Conservation (phyloP, 352 stramenopile genomes). For the Pythium periplocum region DNA sequence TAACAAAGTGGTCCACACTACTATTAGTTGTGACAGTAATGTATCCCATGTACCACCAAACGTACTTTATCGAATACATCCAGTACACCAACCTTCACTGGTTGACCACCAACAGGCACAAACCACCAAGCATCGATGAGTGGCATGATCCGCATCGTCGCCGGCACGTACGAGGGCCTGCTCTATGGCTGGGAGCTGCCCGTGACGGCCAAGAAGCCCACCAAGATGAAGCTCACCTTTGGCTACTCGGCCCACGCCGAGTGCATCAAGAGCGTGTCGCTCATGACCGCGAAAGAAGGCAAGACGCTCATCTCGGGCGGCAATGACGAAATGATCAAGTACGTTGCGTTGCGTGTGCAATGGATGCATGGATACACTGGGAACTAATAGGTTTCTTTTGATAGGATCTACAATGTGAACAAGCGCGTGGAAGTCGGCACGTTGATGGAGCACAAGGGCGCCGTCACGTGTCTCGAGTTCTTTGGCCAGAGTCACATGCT, state of each 20-base stretch:
- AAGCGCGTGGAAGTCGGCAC: slow-evolving; percentile 84
- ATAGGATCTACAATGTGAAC: slow-evolving; percentile 85
- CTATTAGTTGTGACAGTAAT: no score
- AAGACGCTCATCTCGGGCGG: slow-evolving; percentile 78
- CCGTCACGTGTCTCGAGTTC: slow-evolving; percentile 84
- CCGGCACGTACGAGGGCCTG: slow-evolving; percentile 82
- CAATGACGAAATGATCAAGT: slow-evolving; percentile 89
- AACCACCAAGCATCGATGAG: background rate
- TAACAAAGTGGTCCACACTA: no score
- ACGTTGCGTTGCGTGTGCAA: background rate
- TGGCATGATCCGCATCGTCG: slow-evolving; percentile 72
- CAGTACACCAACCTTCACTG: slow-evolving; percentile 12
- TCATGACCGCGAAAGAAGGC: slow-evolving; percentile 74
- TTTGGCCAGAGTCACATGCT: slow-evolving; percentile 84
- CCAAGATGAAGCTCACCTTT: slow-evolving; percentile 82
- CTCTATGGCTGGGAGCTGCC: slow-evolving; percentile 80
- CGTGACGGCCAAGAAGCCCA: slow-evolving; percentile 18
- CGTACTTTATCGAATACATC: slow-evolving; percentile 15
- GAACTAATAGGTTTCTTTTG: slow-evolving; percentile 2
- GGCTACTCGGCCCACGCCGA: slow-evolving; percentile 78
- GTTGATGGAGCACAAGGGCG: slow-evolving; percentile 83
- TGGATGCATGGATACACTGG: background rate
- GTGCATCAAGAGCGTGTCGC: slow-evolving; percentile 82
- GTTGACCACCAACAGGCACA: slow-evolving; percentile 22
- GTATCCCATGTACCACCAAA: no score